Conservation (phyloP, 129 eudicot genomes). For the Deinandra increscens region DNA sequence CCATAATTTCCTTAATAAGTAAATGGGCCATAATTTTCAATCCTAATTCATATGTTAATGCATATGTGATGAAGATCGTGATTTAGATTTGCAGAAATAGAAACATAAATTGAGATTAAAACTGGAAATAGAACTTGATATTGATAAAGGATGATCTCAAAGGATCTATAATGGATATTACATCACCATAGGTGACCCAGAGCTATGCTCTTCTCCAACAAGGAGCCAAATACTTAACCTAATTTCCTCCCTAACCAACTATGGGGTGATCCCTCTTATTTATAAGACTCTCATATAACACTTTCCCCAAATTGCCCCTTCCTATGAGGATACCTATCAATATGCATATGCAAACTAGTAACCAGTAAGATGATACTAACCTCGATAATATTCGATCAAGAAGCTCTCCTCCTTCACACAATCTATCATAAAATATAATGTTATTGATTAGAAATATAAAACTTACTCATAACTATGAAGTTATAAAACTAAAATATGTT, state of each 20-base stretch:
- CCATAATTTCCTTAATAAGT: background rate
- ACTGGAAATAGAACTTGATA: too few species aligned
- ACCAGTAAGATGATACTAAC: constrained; percentile 28
- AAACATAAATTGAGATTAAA: background rate
- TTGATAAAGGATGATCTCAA: too few species aligned
- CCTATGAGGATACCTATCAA: background rate
- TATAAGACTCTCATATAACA: too few species aligned
- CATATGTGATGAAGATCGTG: too few species aligned
- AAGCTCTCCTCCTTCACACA: constrained; percentile 97
- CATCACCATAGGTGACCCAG: too few species aligned
- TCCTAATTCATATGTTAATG: constrained; percentile 5
- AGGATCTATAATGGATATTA: too few species aligned
- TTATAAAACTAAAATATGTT: background rate
- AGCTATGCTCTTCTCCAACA: too few species aligned
- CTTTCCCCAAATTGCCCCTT: too few species aligned
- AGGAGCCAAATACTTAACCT: too few species aligned
- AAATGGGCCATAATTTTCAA: background rate
- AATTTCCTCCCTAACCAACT: too few species aligned
- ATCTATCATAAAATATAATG: constrained; percentile 41
- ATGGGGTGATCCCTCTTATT: too few species aligned
- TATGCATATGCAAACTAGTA: background rate
- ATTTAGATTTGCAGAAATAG: background rate
- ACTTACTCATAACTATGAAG: background rate
- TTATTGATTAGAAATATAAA: constrained; percentile 24
- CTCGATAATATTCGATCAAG: constrained; percentile 87